Conservation (phyloP, 2,329 filamentous ascomycete species). For the Hypoxylon sp. region DNA sequence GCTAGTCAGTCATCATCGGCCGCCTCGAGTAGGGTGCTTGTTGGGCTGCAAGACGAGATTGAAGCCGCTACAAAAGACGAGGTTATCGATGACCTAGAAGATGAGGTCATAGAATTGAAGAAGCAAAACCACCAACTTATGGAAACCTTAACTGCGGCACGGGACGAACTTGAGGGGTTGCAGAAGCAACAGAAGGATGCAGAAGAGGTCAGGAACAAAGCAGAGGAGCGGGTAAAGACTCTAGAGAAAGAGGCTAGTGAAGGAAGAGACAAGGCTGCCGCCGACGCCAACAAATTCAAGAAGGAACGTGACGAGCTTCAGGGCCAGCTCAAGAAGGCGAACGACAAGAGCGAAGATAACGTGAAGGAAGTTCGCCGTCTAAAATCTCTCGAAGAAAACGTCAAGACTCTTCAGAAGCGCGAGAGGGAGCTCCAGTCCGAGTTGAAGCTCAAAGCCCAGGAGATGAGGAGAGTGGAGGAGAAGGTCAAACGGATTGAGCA, state of each 20-base stretch:
- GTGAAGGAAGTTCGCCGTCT: slow-evolving; percentile 18
- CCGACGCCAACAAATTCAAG: slow-evolving; percentile 5
- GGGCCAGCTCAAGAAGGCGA: slow-evolving; percentile 7
- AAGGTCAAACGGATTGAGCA: slow-evolving; percentile 1
- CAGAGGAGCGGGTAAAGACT: neutral
- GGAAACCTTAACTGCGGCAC: neutral
- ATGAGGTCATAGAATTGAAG: neutral
- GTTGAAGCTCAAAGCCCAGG: slow-evolving; percentile 13
- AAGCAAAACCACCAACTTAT: neutral
- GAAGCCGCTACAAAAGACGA: neutral
- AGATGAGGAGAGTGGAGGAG: slow-evolving; percentile 6
- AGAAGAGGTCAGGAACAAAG: neutral
- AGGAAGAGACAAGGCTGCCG: neutral
- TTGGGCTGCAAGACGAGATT: neutral
- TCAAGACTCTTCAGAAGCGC: slow-evolving; percentile 8
- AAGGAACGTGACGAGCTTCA: slow-evolving; percentile 29
- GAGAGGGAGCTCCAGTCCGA: slow-evolving; percentile 28
- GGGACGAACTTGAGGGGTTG: neutral
- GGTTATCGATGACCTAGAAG: neutral
- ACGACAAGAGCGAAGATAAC: slow-evolving; percentile 16
- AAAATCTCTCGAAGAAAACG: neutral
- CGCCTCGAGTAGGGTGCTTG: neutral
- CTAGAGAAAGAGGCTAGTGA: neutral
- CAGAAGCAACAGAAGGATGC: slow-evolving; percentile 4
- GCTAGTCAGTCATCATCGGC: neutral